Evolutionary conservation across 2,329 filamentous ascomycete species (phyloP), one percentile per base, ranked within the genome.

Genomic region (Cytospora schulzeri): DNA sequence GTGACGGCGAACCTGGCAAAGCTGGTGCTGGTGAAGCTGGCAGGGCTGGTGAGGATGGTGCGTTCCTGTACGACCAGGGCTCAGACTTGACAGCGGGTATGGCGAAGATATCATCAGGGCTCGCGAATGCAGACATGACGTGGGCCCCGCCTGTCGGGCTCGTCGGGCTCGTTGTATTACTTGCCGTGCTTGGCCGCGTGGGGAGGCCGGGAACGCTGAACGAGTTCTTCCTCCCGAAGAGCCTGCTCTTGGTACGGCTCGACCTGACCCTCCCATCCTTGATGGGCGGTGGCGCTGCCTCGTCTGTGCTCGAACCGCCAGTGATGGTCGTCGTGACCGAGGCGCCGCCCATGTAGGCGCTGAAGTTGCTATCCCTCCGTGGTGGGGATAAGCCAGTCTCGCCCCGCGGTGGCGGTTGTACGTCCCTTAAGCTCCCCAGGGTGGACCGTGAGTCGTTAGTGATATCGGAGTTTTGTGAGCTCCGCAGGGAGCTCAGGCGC

Each of bases 211-310:
- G 62, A 19, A 67, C 51, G 19, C 52, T 65, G 35, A 65, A 67
- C 3, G 65, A 67, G 45, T 58, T 62, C 19, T 51, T 61, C n/a
- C 62, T 62, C 15, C 62, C 58, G 41, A 65, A 67, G 11, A 67
- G 31, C 4, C 65, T 55, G 38, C 50, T 57, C 7, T 19, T 51
- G 24, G 35, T 29, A 11, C 28, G 41, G 59, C 61, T 62, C 48
- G 41, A 35, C 17, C 35, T 53, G 4, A 35, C 22, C 52, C 62
- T 58, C 22, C 17, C 35, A 15, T 41, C 61, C n/a, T 11, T 53
- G 31, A 38, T 51, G 1, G 35, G 56, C 4, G 58, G 33, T 5
- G 62, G 58, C 48, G 61, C 48, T 17, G 5, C 50, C 28, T 33
- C 33, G 12, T 31, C 45, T 3, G 33, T 26, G 1, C 22, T 38